Base-by-base conservation (phyloP, 257 asterid genomes). In the Jacaranda copaia region DNA sequence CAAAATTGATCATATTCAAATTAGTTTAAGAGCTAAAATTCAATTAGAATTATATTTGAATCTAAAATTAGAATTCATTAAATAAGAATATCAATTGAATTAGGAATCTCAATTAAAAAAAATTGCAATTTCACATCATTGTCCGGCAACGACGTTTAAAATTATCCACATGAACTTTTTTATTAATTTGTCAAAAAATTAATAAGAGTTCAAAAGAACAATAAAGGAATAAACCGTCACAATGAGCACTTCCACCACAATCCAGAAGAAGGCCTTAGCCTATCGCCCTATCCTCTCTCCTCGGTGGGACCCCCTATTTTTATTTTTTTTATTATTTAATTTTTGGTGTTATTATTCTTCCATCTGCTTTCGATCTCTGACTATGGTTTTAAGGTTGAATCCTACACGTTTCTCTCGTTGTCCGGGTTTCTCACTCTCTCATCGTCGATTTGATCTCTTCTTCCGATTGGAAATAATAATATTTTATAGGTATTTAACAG, bases 401-500 rank as follows among this genome's bases (percentile, higher is more conserved):
- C 70, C 18, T 32, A 18, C 70, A 62, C 51, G 49, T 73, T 35
- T 46, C 20, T 68, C 16, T 45, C 61, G 32, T 25, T 73, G 2
- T 8, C 8, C 36, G 48, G 14, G 69, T 56, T 60, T 61, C n/a
- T 46, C 42, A 6, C 36, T 35, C 25, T 57, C 16, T 76, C 65
- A 43, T 19, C 65, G 32, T 74, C 75, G 75, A 73, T 77, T 80
- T 83, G 83, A 72, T 81, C 82, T 78, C 81, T 70, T 75, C 51
- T 64, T 43, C 70, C 69, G 77, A 57, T 74, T 77, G 61, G 46
- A 74, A 52, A 74, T 66, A 60, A 56, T 74, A 16, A 59, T 16
- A 70, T 14, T 40, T 5, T 58, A 52, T 18, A 52, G 9, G 35
- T 36, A 70, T 65, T 39, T 25, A 62, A 70, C 85, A 70, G 79